These are phyloP conservation scores for Ophiosphaerella herpotricha DNA, from an alignment of 2,329 filamentous ascomycete genomes.

Conservation along the genomic window DNA sequence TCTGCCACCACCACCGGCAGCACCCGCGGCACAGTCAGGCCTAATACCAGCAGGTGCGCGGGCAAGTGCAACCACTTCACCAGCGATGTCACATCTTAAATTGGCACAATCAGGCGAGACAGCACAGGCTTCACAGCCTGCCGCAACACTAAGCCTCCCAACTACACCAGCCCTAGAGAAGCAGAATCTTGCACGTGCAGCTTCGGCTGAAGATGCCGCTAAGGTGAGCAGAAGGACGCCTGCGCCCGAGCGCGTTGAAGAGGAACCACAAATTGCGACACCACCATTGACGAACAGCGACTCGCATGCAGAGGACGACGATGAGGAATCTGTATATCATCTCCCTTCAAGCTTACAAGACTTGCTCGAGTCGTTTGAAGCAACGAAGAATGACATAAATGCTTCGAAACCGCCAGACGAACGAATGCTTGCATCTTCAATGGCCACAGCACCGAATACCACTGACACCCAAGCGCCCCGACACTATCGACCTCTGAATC, in stretches of 20 bases:
- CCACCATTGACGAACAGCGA: conserved; percentile 58
- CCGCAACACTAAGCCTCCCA: conserved; percentile 50
- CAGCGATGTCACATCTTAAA: conserved; percentile 47
- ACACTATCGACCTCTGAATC: conserved; percentile 81
- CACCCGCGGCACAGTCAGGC: conserved; percentile 45
- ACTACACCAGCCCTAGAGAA: conserved; percentile 55
- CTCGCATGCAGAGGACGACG: conserved; percentile 56
- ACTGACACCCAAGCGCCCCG: conserved; percentile 80
- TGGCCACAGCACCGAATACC: conserved; percentile 73
- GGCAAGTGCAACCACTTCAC: conserved; percentile 62
- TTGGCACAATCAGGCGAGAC: conserved; percentile 48
- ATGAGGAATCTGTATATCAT: conserved; percentile 87
- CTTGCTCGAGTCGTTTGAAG: conserved; percentile 87
- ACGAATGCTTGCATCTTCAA: conserved; percentile 75
- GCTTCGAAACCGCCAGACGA: conserved; percentile 67
- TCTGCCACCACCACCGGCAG: conserved; percentile 83
- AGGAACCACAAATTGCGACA: conserved; percentile 43
- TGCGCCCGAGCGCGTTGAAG: conserved; percentile 38
- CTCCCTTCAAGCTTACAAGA: conserved; percentile 87
- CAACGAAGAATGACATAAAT: conserved; percentile 71
- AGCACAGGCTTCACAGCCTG: conserved; percentile 47
- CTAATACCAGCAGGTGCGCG: conserved; percentile 58
- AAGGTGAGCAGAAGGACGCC: conserved; percentile 32
- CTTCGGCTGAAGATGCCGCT: conserved; percentile 36
- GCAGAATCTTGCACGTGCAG: conserved; percentile 34